A percentile compares a stretch with the other conserved stretches of the same genome.
Evolutionary conservation across 2,329 filamentous ascomycete genomes (phyloP).

Genomic region (Apiospora koreana): DNA sequence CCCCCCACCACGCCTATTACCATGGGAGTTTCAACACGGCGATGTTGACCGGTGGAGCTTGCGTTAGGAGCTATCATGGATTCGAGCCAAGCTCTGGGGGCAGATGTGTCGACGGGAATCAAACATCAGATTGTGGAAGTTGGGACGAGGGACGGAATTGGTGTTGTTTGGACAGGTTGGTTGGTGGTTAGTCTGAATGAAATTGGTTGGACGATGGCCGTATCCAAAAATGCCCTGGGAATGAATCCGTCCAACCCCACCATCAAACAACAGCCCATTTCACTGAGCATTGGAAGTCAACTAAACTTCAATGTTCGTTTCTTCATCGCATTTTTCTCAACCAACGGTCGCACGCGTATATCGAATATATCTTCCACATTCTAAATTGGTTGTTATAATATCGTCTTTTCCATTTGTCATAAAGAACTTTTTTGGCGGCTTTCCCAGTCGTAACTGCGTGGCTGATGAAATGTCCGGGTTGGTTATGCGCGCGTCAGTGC

Average conservation of each 20-base stretch:
- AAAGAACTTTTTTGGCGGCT: not conserved
- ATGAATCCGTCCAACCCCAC: not conserved
- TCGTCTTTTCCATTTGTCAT: not conserved
- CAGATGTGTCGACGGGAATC: not conserved
- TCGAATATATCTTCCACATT: not conserved
- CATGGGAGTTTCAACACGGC: not conserved
- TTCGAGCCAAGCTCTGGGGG: not conserved
- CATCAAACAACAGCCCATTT: not conserved
- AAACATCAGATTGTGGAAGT: not conserved
- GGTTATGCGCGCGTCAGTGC: not conserved
- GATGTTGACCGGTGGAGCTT: not conserved
- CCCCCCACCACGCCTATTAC: not conserved
- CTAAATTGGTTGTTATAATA: not conserved
- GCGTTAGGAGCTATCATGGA: not conserved
- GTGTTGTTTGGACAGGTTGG: not conserved
- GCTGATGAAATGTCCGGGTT: not conserved
- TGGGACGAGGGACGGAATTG: not conserved
- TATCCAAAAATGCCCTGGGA: too few species aligned
- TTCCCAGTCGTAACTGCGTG: not conserved
- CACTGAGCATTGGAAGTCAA: not conserved
- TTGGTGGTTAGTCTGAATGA: not conserved
- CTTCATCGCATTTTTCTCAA: not conserved
- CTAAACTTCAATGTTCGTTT: too few species aligned
- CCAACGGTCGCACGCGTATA: not conserved
- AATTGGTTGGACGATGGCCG: not conserved